A percentile compares a stretch with the other conserved stretches of the same genome.
Evolutionary conservation across 768 basidiomycete genomes (phyloP).

Genomic region (Podaxis sp.): DNA sequence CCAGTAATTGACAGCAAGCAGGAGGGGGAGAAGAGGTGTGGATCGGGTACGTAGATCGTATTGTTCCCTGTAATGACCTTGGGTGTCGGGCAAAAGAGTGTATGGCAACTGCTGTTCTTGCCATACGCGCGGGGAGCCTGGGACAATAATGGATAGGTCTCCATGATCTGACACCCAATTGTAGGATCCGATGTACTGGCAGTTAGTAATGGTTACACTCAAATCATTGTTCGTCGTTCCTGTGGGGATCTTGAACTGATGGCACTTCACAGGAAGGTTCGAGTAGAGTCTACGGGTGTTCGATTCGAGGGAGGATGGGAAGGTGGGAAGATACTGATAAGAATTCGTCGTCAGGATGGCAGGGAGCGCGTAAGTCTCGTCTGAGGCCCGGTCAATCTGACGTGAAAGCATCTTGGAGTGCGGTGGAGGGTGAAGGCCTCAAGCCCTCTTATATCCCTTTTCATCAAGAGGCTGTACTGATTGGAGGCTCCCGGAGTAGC

Average conservation of each 20-base stretch:
- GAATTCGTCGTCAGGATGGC: not conserved
- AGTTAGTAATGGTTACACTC: constrained; percentile 34
- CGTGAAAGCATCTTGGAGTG: not conserved
- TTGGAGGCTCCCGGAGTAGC: not conserved
- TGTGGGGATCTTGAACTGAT: not conserved
- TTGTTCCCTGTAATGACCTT: constrained; percentile 9
- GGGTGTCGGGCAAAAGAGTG: not conserved
- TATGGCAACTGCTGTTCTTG: constrained; percentile 6
- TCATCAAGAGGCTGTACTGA: not conserved
- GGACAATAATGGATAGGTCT: constrained; percentile 51
- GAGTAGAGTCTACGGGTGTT: not conserved
- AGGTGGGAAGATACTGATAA: not conserved
- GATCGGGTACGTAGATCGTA: constrained; percentile 9
- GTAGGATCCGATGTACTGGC: constrained; percentile 49
- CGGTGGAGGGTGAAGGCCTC: not conserved
- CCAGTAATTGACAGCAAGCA: constrained; percentile 15
- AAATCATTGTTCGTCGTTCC: not conserved
- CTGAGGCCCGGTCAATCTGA: not conserved
- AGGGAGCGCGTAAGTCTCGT: not conserved
- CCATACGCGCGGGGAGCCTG: constrained; percentile 27
- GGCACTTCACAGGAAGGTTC: constrained; percentile 2
- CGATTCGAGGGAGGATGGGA: not conserved
- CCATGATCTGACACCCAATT: constrained; percentile 44
- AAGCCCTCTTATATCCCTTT: not conserved
- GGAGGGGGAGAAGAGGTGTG: constrained; percentile 10